Conservation (phyloP, 2,329 filamentous ascomycete genomes). For the Hysterium pulicare region DNA sequence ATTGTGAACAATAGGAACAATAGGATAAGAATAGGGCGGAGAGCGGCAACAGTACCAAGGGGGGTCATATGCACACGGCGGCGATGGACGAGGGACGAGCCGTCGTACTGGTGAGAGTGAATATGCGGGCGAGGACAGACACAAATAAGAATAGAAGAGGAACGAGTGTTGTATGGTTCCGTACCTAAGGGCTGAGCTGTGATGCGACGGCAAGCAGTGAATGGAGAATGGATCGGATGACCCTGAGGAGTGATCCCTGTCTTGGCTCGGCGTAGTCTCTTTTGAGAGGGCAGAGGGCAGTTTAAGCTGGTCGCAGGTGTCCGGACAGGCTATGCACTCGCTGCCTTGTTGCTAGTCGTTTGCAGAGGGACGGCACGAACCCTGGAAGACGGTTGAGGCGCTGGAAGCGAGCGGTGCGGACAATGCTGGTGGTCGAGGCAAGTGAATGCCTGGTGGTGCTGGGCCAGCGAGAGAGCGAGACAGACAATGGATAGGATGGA, state of each 20-base stretch:
- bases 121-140: not conserved
- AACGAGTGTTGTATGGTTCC: slow-evolving; percentile 1
- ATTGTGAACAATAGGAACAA: slow-evolving; percentile 4
- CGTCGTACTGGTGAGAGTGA: not conserved
- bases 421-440: too few species aligned
- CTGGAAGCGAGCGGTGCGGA: too few species aligned
- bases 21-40: not conserved
- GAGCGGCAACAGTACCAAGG: slow-evolving; percentile 9
- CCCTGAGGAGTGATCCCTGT: not conserved
- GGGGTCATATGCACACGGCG: slow-evolving; percentile 6
- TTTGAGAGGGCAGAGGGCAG: too few species aligned
- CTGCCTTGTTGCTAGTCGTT: too few species aligned
- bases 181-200: slow-evolving; percentile 2
- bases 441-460: too few species aligned
- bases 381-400: too few species aligned
- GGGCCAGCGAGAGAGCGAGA: too few species aligned
- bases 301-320: too few species aligned
- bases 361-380: too few species aligned
- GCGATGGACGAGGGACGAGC: slow-evolving; percentile 7
- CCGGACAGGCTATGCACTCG: too few species aligned
- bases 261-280: too few species aligned
- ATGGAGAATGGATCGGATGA: not conserved
- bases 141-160: slow-evolving; percentile 6
- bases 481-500: too few species aligned
- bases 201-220: slow-evolving; percentile 4